phyloP scores from a whole-genome alignment of 192 early-diverging fungal genomes.

The Backusella morwellensis region DNA sequence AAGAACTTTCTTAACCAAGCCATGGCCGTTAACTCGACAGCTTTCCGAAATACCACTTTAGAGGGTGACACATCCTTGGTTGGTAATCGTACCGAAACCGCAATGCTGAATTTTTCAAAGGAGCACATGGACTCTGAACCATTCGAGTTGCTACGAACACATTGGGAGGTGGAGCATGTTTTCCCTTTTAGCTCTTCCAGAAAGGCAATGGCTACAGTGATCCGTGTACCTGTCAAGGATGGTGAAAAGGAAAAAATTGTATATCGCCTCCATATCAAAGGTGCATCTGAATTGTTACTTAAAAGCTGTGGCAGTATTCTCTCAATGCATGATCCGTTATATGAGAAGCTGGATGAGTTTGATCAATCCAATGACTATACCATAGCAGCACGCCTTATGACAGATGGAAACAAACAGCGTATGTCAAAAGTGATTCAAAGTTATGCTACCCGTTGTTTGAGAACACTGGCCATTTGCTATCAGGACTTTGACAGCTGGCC shows the following conservation, averaged over 20 bases:
- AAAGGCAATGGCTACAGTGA: slow-evolving; percentile 90
- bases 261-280: slow-evolving; percentile 90
- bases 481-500: slow-evolving; percentile 71
- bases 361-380: slow-evolving; percentile 26
- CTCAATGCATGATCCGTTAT: slow-evolving; percentile 30
- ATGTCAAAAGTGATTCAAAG: slow-evolving; percentile 54
- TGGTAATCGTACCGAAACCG: slow-evolving; percentile 95
- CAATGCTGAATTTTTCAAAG: slow-evolving; percentile 81
- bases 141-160: slow-evolving; percentile 62
- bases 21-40: slow-evolving; percentile 83
- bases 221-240: slow-evolving; percentile 51
- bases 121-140: slow-evolving; percentile 54
- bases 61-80: slow-evolving; percentile 57
- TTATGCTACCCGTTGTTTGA: slow-evolving; percentile 78
- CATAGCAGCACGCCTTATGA: slow-evolving; percentile 33
- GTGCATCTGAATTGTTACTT: slow-evolving; percentile 87
- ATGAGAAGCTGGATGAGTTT: slow-evolving; percentile 11
- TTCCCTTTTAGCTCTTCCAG: slow-evolving; percentile 89
- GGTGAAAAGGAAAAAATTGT: slow-evolving; percentile 10
- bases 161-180: slow-evolving; percentile 61
- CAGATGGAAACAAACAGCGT: slow-evolving; percentile 27
- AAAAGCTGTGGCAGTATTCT: slow-evolving; percentile 58
- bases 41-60: slow-evolving; percentile 52
- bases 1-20: slow-evolving; percentile 63
- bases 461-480: slow-evolving; percentile 87